A percentile compares a stretch with the other conserved stretches of the same genome.
Conservation (phyloP, 768 basidiomycete genomes). For the Trametes cubensis region DNA sequence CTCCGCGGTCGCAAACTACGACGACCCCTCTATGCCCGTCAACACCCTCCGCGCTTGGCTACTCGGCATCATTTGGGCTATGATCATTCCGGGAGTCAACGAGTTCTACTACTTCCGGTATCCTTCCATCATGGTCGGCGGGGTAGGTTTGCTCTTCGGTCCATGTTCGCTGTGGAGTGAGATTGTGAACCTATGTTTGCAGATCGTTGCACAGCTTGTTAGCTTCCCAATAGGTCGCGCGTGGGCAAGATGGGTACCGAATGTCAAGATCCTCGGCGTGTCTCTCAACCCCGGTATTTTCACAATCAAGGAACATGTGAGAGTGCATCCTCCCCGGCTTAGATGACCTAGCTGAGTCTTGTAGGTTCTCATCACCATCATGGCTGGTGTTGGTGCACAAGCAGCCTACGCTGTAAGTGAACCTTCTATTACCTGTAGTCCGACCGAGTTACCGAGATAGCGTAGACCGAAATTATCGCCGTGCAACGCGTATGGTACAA, state of each 20-base stretch:
- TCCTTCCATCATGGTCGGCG: slow-evolving; percentile 41
- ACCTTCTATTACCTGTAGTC: neutral
- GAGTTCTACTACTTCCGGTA: slow-evolving; percentile 56
- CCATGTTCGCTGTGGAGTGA: too few relatives aligned
- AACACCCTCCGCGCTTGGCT: slow-evolving; percentile 70
- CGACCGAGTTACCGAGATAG: neutral
- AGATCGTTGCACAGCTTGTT: slow-evolving; percentile 70
- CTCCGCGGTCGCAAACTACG: slow-evolving; percentile 73
- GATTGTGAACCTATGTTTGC: neutral
- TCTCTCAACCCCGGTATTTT: slow-evolving; percentile 75
- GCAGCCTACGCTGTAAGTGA: slow-evolving; percentile 61
- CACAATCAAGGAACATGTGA: slow-evolving; percentile 77
- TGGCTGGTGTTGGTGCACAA: slow-evolving; percentile 62
- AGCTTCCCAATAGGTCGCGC: slow-evolving; percentile 68
- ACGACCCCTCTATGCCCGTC: slow-evolving; percentile 67
- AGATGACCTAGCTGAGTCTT: slow-evolving; percentile 41
- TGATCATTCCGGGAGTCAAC: slow-evolving; percentile 51
- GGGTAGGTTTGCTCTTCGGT: slow-evolving; percentile 35
- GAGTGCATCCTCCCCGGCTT: slow-evolving; percentile 19
- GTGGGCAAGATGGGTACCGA: slow-evolving; percentile 65
- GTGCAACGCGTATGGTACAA: slow-evolving; percentile 75
- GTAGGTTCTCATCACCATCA: slow-evolving; percentile 67
- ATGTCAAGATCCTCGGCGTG: slow-evolving; percentile 56
- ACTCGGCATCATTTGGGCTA: slow-evolving; percentile 71
- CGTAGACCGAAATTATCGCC: slow-evolving; percentile 68